Evolutionary conservation across 495 filamentous ascomycete species (phyloP), one percentile per base, ranked within the genome.

Genomic region (Aspergillus affinis): DNA sequence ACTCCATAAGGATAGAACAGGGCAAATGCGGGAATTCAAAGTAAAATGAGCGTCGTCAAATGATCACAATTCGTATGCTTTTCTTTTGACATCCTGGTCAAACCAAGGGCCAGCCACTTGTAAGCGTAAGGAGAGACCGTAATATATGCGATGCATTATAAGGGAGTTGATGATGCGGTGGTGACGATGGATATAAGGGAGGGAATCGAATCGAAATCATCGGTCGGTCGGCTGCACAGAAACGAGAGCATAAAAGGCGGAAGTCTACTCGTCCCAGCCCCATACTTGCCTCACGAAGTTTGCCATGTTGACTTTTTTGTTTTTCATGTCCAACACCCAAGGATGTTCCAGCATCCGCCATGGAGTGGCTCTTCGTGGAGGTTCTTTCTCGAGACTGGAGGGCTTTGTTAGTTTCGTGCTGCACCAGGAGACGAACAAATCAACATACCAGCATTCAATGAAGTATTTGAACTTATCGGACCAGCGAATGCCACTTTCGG

Each of bases 311-410:
- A 98, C 95, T 69, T 92, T 90, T 81, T 97, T 98, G 55, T 84
- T 83, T 64, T 87, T 88, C 90, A 97, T 97, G 67, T 97, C 94
- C 57, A 89, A 76, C 84, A 98, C 93, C 94, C 94, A 98, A 8
- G 94, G 94, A 80, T 98, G 95, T 64, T 98, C 95, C 63, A 97
- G 87, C 93, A 98, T 98, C 61, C 93, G 89, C 94, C 95, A 98
- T 41, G 94, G 94, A 52, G 88, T 93, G 36, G 93, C 95, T 63
- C 94, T 84, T 68, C 93, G 86, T 59, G 77, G 78, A 26, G 88
- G 87, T 69, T 98, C 92, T 78, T 98, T 98, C 74, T 98, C 94
- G 55, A 97, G 84, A 76, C 93, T 97, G 55, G 21, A 41, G 48
- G 18, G 27, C 61, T 59, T 58, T 60, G 48, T 58, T 5, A 54